A percentile compares a stretch with the other conserved stretches of the same genome.
Evolutionary conservation across 208 protist genomes (phyloP).

Genomic region (Zelonia costaricensis): DNA sequence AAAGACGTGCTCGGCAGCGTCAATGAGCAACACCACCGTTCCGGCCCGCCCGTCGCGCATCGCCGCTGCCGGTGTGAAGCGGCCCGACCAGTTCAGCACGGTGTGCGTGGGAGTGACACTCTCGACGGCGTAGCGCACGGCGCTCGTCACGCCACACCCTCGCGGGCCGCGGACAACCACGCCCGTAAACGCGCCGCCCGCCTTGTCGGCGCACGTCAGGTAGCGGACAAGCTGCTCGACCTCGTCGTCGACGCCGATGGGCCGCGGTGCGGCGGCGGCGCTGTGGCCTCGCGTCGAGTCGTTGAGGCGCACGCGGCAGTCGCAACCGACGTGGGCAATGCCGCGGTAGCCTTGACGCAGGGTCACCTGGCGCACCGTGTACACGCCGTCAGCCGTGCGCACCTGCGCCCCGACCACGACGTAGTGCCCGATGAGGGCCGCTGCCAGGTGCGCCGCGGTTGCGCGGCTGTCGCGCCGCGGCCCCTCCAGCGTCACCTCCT

Average conservation of each 20-base stretch:
- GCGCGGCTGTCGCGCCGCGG: conserved; percentile 14
- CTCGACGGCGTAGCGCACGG: conserved; percentile 33
- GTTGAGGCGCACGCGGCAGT: conserved; percentile 66
- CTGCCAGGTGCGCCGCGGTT: conserved; percentile 39
- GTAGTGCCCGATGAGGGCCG: conserved; percentile 50
- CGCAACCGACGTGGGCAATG: conserved; percentile 44
- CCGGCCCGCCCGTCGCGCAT: conserved; percentile 9
- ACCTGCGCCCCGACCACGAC: conserved; percentile 47
- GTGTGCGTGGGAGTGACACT: conserved; percentile 5
- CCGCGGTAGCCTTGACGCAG: conserved; percentile 55
- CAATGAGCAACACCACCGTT: conserved; percentile 39
- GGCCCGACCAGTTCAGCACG: conserved; percentile 45
- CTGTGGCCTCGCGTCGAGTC: conserved; percentile 1
- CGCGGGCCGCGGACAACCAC: conserved; percentile 51
- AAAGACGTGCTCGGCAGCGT: conserved; percentile 45
- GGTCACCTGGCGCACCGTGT: conserved; percentile 47
- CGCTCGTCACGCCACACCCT: conserved; percentile 51
- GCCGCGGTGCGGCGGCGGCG: background rate
- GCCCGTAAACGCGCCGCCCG: conserved; percentile 28
- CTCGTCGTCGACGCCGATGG: conserved; percentile 45
- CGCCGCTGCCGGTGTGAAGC: conserved; percentile 13
- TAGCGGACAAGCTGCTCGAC: conserved; percentile 25
- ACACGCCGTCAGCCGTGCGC: conserved; percentile 36
- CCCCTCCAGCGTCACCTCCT: conserved; percentile 25
- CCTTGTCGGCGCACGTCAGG: conserved; percentile 24